phyloP scores from a whole-genome alignment of 495 filamentous ascomycete genomes.

The Hypoxylon lenormandii region DNA sequence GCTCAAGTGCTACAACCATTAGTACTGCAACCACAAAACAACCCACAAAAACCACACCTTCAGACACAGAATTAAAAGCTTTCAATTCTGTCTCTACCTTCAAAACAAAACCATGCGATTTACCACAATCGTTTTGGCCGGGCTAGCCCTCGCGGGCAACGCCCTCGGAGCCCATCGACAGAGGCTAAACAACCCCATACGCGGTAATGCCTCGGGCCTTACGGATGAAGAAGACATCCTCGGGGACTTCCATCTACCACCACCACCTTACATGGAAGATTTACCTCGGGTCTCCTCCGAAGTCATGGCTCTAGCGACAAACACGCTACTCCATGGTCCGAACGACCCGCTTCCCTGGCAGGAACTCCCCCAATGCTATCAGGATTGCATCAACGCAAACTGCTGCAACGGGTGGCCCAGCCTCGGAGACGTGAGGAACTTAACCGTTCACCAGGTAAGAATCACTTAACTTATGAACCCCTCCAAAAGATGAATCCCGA shows the following conservation, averaged over 20 bases:
- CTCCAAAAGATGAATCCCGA: no score
- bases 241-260: background rate
- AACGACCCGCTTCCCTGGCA: background rate
- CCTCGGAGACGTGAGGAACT: slow-evolving; percentile 14
- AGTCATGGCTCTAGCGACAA: background rate
- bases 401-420: slow-evolving; percentile 9
- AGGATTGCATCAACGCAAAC: slow-evolving; percentile 5
- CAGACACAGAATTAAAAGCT: no score
- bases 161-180: slow-evolving; percentile 1
- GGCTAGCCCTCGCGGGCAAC: background rate
- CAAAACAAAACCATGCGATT: background rate
- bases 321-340: background rate
- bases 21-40: no score
- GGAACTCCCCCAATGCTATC: slow-evolving; percentile 13
- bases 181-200: background rate
- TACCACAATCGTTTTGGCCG: background rate
- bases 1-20: no score
- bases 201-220: background rate
- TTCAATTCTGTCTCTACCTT: no score
- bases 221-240: background rate
- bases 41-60: no score
- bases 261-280: background rate
- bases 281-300: background rate
- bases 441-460: slow-evolving; percentile 3
- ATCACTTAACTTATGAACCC: no score